Evolutionary conservation across 1,284 basidiomycete species (phyloP).

Genomic region (Trichosporon ovoides): DNA sequence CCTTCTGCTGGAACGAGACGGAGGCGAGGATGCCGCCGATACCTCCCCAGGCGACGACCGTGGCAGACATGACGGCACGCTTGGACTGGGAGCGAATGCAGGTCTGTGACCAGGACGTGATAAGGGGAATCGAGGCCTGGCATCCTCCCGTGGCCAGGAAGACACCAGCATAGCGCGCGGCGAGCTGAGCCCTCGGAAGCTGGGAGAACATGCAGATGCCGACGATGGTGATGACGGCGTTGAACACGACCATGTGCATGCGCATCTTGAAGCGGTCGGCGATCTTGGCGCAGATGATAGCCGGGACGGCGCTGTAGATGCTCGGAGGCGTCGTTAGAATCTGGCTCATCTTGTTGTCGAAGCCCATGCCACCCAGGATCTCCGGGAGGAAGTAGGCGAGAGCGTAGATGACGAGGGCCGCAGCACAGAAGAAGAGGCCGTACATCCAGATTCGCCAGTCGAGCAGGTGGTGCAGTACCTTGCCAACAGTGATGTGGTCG

Average conservation of each 20-base stretch:
- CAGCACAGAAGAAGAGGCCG: slow-evolving; percentile 44
- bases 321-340: slow-evolving; percentile 49
- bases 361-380: slow-evolving; percentile 34
- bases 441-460: slow-evolving; percentile 51
- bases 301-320: slow-evolving; percentile 41
- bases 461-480: slow-evolving; percentile 36
- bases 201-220: slow-evolving; percentile 20
- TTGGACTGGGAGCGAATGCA: slow-evolving; percentile 49
- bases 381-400: slow-evolving; percentile 47
- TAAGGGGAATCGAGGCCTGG: slow-evolving; percentile 34
- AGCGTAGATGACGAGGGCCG: slow-evolving; percentile 18
- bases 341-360: slow-evolving; percentile 33
- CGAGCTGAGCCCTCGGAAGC: slow-evolving; percentile 22
- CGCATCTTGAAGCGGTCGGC: slow-evolving; percentile 38
- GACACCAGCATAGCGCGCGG: slow-evolving; percentile 23
- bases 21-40: slow-evolving; percentile 18
- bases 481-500: slow-evolving; percentile 45
- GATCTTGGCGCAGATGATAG: slow-evolving; percentile 40
- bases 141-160: slow-evolving; percentile 38
- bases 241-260: slow-evolving; percentile 9
- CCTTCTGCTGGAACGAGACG: slow-evolving; percentile 13
- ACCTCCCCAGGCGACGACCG: slow-evolving; percentile 15
- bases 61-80: slow-evolving; percentile 25
- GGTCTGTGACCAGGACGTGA: slow-evolving; percentile 42
- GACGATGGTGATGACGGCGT: slow-evolving; percentile 12